A percentile compares a stretch with the other conserved stretches of the same genome.
Conservation (phyloP, 495 filamentous ascomycete genomes). For the Coniosporium apollinis region DNA sequence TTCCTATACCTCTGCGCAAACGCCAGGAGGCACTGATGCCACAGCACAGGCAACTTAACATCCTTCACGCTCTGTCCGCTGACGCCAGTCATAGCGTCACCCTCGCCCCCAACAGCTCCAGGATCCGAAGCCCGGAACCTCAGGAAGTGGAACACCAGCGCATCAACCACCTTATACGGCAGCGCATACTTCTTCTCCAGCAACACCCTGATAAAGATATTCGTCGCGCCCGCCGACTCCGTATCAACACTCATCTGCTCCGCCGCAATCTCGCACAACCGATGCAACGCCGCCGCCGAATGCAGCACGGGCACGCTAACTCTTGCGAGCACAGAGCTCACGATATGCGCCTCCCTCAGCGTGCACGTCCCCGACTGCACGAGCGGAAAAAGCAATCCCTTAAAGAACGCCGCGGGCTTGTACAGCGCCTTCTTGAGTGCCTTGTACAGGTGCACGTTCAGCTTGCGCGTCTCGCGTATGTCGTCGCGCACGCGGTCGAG, state of each 20-base stretch:
- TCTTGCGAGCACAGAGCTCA: conserved; percentile 64
- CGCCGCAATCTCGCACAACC: conserved; percentile 82
- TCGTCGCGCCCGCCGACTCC: conserved; percentile 72
- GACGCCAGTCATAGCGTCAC: conserved; percentile 32
- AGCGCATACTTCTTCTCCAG: conserved; percentile 95
- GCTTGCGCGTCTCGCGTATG: conserved; percentile 68
- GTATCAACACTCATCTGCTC: conserved; percentile 55
- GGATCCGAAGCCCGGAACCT: conserved; percentile 52
- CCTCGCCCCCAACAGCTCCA: conserved; percentile 22
- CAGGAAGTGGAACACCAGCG: conserved; percentile 89
- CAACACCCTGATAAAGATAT: conserved; percentile 80
- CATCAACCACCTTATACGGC: conserved; percentile 86
- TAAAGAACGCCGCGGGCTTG: conserved; percentile 94
- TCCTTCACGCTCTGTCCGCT: conserved; percentile 27
- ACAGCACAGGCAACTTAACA: conserved; percentile 62
- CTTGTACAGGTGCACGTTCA: conserved; percentile 91
- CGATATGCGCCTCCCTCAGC: conserved; percentile 77
- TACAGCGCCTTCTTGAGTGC: conserved; percentile 83
- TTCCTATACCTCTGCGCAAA: conserved; percentile 92
- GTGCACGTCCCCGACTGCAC: conserved; percentile 64
- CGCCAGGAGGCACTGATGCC: conserved; percentile 75
- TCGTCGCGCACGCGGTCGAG: conserved; percentile 81
- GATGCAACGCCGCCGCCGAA: conserved; percentile 78
- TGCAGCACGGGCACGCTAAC: conserved; percentile 78
- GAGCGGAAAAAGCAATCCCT: conserved; percentile 85